Base-by-base conservation (phyloP, 1,284 basidiomycete species). In the Irpex rosettiformis region DNA sequence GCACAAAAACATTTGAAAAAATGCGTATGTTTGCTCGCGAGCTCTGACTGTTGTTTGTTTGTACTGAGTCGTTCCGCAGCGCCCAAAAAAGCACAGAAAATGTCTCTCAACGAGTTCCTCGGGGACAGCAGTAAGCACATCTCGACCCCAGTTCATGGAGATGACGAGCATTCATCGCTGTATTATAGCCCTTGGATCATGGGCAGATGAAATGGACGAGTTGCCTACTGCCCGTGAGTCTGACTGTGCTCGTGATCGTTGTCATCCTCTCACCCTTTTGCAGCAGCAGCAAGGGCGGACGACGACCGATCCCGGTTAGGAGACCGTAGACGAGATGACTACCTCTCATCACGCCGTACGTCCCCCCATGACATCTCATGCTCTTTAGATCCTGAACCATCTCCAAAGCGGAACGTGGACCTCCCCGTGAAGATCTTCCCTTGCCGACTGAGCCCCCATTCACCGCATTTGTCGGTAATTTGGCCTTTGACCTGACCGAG, bases 191-290 rank as follows among this genome's bases (percentile, higher is more conserved):
- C 76, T 91, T 57, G 93, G 93, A 69, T 94, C 92, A 70, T 97
- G 94, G 94, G 94, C 95, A n/a, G 94, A 96, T 72, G 94, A 96
- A 73, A 94, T 96, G 91, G 94, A 96, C 62, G 69, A 82, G 45
- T 80, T 97, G 60, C 94, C 94, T 24, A 88, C 85, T 66, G 94
- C 93, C 70, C 94, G 94, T 96, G 75, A 79, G 94, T 78, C 60
- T 37, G 52, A 53, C 28, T 54, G 52, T 30, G 61, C 49, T 53
- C 57, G 57, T 21, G 42, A 58, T 59, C 65, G 54, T 45, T 55
- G 58, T 54, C 67, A 64, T 37, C 18, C 30, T 53, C 65, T 60
- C 45, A 64, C 59, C 43, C 57, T 65, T 60, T 56, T 56, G 58
- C 66, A 91, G 89, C 89, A 62, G 82, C 88, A 56, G 78, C 75